phyloP scores from a whole-genome alignment of 257 asterid genomes.

The Craterostigma plantagineum region DNA sequence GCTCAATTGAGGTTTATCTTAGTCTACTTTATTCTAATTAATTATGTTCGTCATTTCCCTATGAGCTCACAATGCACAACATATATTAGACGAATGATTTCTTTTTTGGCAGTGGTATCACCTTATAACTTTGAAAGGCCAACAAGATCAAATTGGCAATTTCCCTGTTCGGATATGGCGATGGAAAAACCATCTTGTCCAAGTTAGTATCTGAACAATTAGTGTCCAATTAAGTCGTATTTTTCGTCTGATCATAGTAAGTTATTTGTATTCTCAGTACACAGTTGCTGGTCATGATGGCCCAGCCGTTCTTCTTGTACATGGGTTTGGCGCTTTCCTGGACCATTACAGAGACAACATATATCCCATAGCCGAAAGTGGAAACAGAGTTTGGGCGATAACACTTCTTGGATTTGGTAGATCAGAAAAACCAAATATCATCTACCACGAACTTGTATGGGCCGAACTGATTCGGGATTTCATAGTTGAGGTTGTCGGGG shows the following conservation, averaged over 20 bases:
- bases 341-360: constrained; percentile 81
- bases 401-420: constrained; percentile 81
- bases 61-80: background rate
- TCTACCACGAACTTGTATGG: constrained; percentile 77
- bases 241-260: constrained; percentile 9
- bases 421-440: constrained; percentile 80
- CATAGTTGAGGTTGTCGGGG: constrained; percentile 63
- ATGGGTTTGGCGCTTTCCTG: constrained; percentile 90
- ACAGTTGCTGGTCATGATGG: constrained; percentile 61
- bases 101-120: constrained; percentile 58
- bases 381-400: constrained; percentile 79
- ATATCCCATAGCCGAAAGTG: constrained; percentile 46
- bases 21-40: constrained; percentile 7
- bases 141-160: constrained; percentile 14
- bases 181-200: constrained; percentile 72
- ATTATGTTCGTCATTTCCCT: constrained; percentile 8
- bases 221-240: constrained; percentile 1
- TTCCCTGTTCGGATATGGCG: constrained; percentile 52
- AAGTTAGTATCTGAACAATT: constrained; percentile 29
- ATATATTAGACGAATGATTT: constrained; percentile 1
- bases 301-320: constrained; percentile 78
- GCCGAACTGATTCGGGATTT: constrained; percentile 72
- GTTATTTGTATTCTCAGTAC: constrained; percentile 37
- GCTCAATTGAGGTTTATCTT: constrained; percentile 59
- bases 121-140: constrained; percentile 49